phyloP scores from a whole-genome alignment of 2,329 filamentous ascomycete genomes.

The Amphichorda felina region DNA sequence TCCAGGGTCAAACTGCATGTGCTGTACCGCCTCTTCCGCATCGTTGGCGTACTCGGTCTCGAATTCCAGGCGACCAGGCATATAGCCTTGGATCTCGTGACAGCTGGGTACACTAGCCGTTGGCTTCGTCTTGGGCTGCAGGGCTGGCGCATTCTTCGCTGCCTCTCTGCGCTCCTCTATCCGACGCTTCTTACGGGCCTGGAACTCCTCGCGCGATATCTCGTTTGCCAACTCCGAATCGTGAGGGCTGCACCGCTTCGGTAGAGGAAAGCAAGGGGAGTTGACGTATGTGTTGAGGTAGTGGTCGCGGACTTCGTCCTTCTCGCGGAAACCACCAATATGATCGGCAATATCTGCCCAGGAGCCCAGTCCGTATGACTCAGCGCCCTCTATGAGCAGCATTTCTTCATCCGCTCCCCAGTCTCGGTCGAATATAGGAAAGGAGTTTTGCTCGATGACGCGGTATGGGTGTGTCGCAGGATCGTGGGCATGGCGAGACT shows the following conservation, averaged over 20 bases:
- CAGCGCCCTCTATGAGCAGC: constrained; percentile 83
- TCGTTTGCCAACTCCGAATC: constrained; percentile 69
- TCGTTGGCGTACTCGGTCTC: constrained; percentile 98
- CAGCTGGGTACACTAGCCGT: constrained; percentile 91
- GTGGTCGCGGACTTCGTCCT: constrained; percentile 92
- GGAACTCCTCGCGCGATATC: constrained; percentile 85
- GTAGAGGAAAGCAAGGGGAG: constrained; percentile 73
- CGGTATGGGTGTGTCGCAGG: constrained; percentile 78
- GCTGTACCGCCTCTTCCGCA: constrained; percentile 92
- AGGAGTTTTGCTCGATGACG: constrained; percentile 96
- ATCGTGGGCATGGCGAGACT: constrained; percentile 72
- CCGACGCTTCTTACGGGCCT: constrained; percentile 79
- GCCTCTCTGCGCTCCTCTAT: constrained; percentile 88
- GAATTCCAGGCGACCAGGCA: constrained; percentile 94
- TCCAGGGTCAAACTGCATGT: constrained; percentile 96
- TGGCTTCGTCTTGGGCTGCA: constrained; percentile 88
- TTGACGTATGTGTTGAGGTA: constrained; percentile 83
- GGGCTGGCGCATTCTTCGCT: constrained; percentile 69
- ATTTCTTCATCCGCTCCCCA: constrained; percentile 98
- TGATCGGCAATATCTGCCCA: constrained; percentile 98
- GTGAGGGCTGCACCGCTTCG: constrained; percentile 71
- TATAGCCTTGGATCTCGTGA: constrained; percentile 96
- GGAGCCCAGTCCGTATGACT: constrained; percentile 91
- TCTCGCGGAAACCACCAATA: constrained; percentile 87
- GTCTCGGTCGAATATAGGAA: constrained; percentile 87